A percentile compares a stretch with the other conserved stretches of the same genome.
Evolutionary conservation across 2,329 filamentous ascomycete genomes (phyloP).

Genomic region (Aureobasidium namibiae): DNA sequence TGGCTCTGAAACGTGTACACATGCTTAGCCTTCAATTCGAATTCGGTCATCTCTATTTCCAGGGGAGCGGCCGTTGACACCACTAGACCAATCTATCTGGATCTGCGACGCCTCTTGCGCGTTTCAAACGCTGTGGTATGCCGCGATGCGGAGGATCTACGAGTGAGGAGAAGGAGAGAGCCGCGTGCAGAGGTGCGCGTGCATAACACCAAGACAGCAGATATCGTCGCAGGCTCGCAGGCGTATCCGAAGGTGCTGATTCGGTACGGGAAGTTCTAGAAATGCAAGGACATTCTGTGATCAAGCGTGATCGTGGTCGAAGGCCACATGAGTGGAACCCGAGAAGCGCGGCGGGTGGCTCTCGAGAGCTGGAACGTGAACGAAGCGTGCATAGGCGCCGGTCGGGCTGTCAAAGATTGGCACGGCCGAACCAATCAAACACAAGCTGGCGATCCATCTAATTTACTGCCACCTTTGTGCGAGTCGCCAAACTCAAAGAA

Average conservation of each 20-base stretch:
- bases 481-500: slow-evolving; percentile 6
- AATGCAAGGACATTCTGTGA: not conserved
- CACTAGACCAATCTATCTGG: slow-evolving; percentile 6
- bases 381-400: slow-evolving; percentile 8
- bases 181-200: not conserved
- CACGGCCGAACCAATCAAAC: slow-evolving; percentile 5
- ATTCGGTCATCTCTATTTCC: not conserved
- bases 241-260: not conserved
- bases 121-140: slow-evolving; percentile 4
- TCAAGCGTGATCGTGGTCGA: not conserved
- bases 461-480: slow-evolving; percentile 9
- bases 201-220: not conserved
- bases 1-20: not conserved
- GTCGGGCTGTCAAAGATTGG: slow-evolving; percentile 3
- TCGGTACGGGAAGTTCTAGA: not conserved
- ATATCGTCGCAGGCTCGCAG: not conserved
- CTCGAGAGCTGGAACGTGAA: slow-evolving; percentile 4
- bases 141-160: slow-evolving; percentile 11
- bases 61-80: not conserved
- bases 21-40: not conserved
- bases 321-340: slow-evolving; percentile 3
- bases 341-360: not conserved
- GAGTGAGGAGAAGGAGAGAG: not conserved
- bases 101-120: slow-evolving; percentile 9
- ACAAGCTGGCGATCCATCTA: not conserved